These are phyloP conservation scores for Xylaria curta DNA, from an alignment of 495 filamentous ascomycete genomes.

Conservation along the genomic window DNA sequence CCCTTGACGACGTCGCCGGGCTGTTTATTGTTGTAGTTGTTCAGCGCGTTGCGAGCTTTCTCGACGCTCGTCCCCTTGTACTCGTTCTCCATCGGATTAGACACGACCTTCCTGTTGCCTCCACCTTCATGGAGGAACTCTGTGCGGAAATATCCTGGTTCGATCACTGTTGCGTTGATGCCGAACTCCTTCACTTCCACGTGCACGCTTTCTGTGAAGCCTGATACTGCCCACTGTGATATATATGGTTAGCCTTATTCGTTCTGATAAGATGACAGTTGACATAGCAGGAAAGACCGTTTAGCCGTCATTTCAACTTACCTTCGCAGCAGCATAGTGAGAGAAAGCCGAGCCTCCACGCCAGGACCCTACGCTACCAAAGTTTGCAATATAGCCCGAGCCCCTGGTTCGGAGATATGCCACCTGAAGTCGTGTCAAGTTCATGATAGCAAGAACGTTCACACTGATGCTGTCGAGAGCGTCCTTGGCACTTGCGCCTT, in stretches of 20 bases:
- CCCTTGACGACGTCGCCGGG: constrained; percentile 45
- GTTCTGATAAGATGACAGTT: background rate
- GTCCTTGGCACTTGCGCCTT: constrained; percentile 33
- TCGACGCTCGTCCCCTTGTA: constrained; percentile 26
- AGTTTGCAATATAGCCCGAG: constrained; percentile 45
- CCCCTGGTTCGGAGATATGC: constrained; percentile 41
- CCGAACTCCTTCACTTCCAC: constrained; percentile 36
- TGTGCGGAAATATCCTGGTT: constrained; percentile 43
- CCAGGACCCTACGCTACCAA: constrained; percentile 33
- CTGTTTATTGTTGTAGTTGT: constrained; percentile 31
- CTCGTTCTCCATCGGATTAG: constrained; percentile 20
- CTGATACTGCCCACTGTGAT: constrained; percentile 33
- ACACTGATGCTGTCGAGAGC: constrained; percentile 41
- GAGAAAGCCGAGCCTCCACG: constrained; percentile 35
- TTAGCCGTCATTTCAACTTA: constrained; percentile 22
- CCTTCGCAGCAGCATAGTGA: constrained; percentile 53
- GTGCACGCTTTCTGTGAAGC: constrained; percentile 34
- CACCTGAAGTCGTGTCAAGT: constrained; percentile 45
- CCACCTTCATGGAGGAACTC: constrained; percentile 25
- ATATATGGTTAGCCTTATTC: constrained; percentile 13
- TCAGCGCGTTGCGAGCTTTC: background rate
- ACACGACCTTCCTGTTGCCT: constrained; percentile 17
- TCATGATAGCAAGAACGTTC: constrained; percentile 49
- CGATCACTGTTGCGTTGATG: constrained; percentile 41
- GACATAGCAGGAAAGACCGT: constrained; percentile 15